A percentile compares a stretch with the other conserved stretches of the same genome.
Evolutionary conservation across 192 early-diverging fungal species (phyloP).

Genomic region (Backusella liffmaniae): DNA sequence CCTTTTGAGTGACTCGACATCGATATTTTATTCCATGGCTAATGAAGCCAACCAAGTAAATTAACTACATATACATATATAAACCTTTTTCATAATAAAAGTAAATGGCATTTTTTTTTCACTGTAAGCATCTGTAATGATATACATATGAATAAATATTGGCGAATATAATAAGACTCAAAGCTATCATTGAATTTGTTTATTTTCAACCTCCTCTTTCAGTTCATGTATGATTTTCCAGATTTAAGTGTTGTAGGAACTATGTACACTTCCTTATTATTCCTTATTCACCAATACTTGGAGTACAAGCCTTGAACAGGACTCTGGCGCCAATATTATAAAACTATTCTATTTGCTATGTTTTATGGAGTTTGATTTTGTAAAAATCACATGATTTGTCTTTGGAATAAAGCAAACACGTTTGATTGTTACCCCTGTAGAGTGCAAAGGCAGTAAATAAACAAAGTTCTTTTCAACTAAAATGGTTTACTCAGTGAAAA

Average conservation of each 20-base stretch:
- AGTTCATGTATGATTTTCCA: background rate
- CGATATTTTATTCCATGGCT: slow-evolving; percentile 45
- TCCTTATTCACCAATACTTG: background rate
- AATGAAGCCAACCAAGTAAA: slow-evolving; percentile 40
- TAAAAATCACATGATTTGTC: background rate
- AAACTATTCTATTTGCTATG: background rate
- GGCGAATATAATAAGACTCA: background rate
- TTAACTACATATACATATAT: background rate
- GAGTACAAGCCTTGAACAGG: background rate
- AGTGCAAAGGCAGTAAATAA: no score
- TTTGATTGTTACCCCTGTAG: background rate
- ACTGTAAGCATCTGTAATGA: background rate
- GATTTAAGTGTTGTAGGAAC: background rate
- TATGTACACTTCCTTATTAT: background rate
- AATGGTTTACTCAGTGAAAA: no score
- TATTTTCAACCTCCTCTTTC: background rate
- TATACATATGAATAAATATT: background rate
- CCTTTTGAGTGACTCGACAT: slow-evolving; percentile 46
- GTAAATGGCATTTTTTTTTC: background rate
- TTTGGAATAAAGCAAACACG: background rate
- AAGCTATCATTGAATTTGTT: background rate
- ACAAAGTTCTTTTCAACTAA: no score
- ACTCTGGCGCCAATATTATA: background rate
- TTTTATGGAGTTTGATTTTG: background rate
- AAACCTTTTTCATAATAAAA: background rate